A percentile compares a stretch with the other conserved stretches of the same genome.
Conservation (phyloP, 306 rosid genomes). For the cucumber (Cucumis sativus) region DNA sequence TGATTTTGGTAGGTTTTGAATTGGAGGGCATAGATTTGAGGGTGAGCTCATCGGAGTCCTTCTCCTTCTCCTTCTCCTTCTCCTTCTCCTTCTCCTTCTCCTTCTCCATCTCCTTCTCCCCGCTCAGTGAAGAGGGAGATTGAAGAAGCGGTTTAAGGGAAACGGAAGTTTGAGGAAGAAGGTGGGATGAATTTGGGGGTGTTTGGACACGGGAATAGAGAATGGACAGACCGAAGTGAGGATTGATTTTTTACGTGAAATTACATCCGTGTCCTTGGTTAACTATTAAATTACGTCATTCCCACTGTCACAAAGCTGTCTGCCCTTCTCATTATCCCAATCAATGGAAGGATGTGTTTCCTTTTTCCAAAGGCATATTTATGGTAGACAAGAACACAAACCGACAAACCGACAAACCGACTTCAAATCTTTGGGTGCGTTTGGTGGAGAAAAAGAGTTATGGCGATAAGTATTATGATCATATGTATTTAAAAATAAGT, state of each 20-base stretch:
- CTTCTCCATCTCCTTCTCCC: constrained; percentile 15
- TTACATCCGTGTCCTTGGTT: background rate
- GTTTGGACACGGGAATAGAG: background rate
- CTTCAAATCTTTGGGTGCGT: too few species aligned
- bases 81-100: constrained; percentile 11
- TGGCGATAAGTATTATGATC: too few species aligned
- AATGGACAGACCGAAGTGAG: background rate
- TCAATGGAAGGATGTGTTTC: too few species aligned
- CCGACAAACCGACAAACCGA: too few species aligned
- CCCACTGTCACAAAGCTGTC: background rate
- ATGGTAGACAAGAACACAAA: too few species aligned
- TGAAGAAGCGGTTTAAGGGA: background rate
- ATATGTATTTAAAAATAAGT: too few species aligned
- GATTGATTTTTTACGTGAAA: background rate
- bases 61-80: constrained; percentile 20
- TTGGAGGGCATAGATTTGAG: constrained; percentile 13
- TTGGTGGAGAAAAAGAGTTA: too few species aligned
- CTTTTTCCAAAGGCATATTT: too few species aligned
- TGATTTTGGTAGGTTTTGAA: background rate
- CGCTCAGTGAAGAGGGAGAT: background rate
- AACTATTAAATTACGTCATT: background rate
- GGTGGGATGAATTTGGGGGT: background rate
- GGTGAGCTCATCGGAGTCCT: constrained; percentile 17
- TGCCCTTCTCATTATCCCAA: too few species aligned
- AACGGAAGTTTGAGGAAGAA: background rate